Evolutionary conservation across 208 protist genomes (phyloP).

Genomic region (Phytomonas sp.): DNA sequence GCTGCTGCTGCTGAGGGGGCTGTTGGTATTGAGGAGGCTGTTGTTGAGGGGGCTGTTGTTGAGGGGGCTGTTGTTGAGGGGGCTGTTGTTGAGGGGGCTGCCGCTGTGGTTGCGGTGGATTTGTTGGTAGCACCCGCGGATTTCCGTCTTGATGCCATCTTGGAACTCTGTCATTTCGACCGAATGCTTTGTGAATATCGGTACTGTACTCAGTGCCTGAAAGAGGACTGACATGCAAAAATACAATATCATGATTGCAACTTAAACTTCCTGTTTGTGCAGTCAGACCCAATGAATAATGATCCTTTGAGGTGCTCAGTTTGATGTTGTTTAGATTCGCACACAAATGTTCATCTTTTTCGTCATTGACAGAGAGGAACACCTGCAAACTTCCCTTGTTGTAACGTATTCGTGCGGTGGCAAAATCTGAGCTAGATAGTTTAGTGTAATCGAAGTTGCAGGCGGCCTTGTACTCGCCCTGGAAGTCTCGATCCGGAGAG

Average conservation of each 20-base stretch:
- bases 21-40: slow-evolving; percentile 3
- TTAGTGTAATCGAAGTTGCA: slow-evolving; percentile 58
- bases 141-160: background rate
- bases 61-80: background rate
- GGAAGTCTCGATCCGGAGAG: slow-evolving; percentile 47
- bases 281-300: slow-evolving; percentile 63
- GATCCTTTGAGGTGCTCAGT: slow-evolving; percentile 18
- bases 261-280: slow-evolving; percentile 50
- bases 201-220: slow-evolving; percentile 38
- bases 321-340: slow-evolving; percentile 24
- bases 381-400: slow-evolving; percentile 28
- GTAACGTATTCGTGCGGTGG: slow-evolving; percentile 52
- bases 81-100: background rate
- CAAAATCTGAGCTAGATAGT: slow-evolving; percentile 14
- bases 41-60: slow-evolving; percentile 11
- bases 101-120: background rate
- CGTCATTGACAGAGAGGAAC: slow-evolving; percentile 32
- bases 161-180: background rate
- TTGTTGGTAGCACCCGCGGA: background rate
- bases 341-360: slow-evolving; percentile 40
- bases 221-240: slow-evolving; percentile 55
- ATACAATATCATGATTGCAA: slow-evolving; percentile 69
- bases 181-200: slow-evolving; percentile 32
- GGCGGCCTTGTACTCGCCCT: slow-evolving; percentile 27
- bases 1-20: slow-evolving; percentile 11